Conservation (phyloP, 768 basidiomycete genomes). For the Boletus eberwhitei region DNA sequence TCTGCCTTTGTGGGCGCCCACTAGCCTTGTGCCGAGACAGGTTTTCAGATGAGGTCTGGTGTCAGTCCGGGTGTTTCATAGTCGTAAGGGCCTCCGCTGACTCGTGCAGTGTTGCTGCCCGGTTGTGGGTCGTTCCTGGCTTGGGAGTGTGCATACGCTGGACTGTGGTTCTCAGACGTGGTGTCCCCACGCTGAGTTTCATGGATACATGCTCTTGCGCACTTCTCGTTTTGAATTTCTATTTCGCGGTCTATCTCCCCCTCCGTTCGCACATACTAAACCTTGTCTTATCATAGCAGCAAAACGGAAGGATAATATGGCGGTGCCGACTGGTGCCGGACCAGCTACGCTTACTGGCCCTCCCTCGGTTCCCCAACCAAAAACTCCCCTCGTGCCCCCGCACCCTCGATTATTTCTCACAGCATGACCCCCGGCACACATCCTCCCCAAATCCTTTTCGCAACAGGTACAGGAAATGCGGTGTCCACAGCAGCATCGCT, state of each 20-base stretch:
- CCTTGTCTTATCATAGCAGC: constrained; percentile 5
- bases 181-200: not conserved
- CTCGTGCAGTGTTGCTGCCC: not conserved
- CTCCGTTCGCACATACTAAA: constrained; percentile 5
- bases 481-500: constrained; percentile 13
- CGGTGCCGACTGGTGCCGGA: constrained; percentile 9
- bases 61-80: not conserved
- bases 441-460: constrained; percentile 28
- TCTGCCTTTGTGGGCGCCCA: not conserved
- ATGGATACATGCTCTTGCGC: not conserved
- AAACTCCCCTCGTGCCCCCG: constrained; percentile 18
- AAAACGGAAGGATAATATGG: constrained; percentile 23
- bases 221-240: not conserved
- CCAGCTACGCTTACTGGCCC: constrained; percentile 10
- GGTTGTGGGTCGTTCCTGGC: not conserved
- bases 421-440: constrained; percentile 34
- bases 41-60: not conserved
- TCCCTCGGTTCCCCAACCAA: constrained; percentile 10
- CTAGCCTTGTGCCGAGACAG: not conserved
- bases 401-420: constrained; percentile 12
- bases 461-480: constrained; percentile 14
- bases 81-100: not conserved
- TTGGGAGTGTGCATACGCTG: not conserved
- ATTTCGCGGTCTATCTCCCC: not conserved
- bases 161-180: not conserved